phyloP scores from a whole-genome alignment of 805 yeast species.

The Candida vaughaniae region DNA sequence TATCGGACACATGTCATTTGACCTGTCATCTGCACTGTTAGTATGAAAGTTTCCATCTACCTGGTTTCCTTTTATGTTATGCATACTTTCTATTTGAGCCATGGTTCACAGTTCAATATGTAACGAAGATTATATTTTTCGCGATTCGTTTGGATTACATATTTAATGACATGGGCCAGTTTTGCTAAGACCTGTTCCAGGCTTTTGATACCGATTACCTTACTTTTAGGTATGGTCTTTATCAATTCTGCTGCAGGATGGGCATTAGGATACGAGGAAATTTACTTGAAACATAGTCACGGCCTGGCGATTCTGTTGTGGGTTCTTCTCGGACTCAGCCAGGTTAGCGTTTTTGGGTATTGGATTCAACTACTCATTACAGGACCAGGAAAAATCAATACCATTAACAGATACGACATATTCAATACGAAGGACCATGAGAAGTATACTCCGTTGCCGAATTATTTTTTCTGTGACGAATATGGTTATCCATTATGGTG shows the following conservation, averaged over 20 bases:
- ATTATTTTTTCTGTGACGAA: constrained; percentile 62
- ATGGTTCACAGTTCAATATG: too few relatives aligned
- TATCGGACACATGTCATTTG: constrained; percentile 89
- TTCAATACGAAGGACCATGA: constrained; percentile 15
- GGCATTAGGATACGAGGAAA: constrained; percentile 42
- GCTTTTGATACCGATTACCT: constrained; percentile 24
- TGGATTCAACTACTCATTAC: constrained; percentile 46
- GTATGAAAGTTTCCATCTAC: constrained; percentile 1
- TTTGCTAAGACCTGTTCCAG: too few relatives aligned
- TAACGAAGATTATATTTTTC: constrained; percentile 1
- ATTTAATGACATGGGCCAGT: too few relatives aligned
- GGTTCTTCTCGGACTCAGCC: constrained; percentile 24
- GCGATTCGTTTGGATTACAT: too few relatives aligned
- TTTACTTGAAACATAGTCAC: constrained; percentile 26
- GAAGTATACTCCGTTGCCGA: constrained; percentile 47
- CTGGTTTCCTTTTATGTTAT: too few relatives aligned
- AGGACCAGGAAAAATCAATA: constrained; percentile 61
- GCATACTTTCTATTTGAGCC: constrained; percentile 4
- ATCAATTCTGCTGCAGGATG: constrained; percentile 45
- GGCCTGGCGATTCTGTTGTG: constrained; percentile 38
- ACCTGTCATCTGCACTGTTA: constrained; percentile 5
- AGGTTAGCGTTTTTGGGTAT: constrained; percentile 19
- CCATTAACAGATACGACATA: constrained; percentile 34
- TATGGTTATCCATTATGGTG: constrained; percentile 82
- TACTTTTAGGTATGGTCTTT: constrained; percentile 36